Conservation (phyloP, 75 land plant species). For the Chamaecyparis obtusa region DNA sequence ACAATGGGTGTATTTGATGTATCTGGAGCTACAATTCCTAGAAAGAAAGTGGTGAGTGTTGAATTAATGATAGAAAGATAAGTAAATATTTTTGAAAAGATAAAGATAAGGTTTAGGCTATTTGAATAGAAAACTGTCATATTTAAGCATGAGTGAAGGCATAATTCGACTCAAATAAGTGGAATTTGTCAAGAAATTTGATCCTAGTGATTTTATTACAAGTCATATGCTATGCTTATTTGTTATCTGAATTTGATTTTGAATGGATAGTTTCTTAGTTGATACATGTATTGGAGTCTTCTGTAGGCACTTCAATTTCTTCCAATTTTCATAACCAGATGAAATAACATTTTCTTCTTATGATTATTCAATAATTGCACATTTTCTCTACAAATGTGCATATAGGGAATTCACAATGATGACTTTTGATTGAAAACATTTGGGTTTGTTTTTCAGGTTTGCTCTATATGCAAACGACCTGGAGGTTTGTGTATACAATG, state of each 20-base stretch:
- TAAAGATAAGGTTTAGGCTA: not conserved
- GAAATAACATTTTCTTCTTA: not conserved
- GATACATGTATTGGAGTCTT: not conserved
- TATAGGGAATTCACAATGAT: not conserved
- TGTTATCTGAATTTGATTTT: not conserved
- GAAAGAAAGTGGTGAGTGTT: constrained; percentile 50
- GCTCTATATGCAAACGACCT: constrained; percentile 74
- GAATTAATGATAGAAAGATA: not conserved
- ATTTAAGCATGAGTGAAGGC: not conserved
- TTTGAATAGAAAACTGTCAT: not conserved
- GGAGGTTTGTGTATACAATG: constrained; percentile 85
- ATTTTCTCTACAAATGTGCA: not conserved
- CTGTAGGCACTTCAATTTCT: not conserved
- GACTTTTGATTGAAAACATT: not conserved
- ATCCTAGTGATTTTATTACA: not conserved
- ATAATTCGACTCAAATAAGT: not conserved
- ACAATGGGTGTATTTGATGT: constrained; percentile 89
- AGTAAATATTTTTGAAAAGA: not conserved
- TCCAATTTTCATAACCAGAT: not conserved
- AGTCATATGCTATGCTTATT: not conserved
- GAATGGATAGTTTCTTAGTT: not conserved
- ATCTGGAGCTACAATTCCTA: constrained; percentile 57
- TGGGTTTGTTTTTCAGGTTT: constrained; percentile 42
- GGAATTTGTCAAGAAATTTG: not conserved
- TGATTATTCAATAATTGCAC: not conserved